phyloP scores from a whole-genome alignment of 805 yeast species.

The Barnettozyma wickerhamii region DNA sequence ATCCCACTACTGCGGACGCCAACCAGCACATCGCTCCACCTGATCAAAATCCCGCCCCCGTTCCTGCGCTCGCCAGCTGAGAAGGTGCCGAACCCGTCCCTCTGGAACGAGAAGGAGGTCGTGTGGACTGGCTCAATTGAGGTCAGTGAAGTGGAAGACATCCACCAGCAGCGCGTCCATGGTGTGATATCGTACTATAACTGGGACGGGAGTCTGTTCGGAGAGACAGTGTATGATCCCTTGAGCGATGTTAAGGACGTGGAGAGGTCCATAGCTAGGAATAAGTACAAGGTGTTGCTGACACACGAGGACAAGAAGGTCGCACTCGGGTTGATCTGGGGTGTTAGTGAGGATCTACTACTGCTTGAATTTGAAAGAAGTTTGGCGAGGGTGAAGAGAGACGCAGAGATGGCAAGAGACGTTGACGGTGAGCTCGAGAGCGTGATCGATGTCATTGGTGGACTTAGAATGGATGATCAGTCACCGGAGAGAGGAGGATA shows the following conservation, averaged over 20 bases:
- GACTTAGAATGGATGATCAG: neutral
- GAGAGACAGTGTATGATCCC: slow-evolving; percentile 29
- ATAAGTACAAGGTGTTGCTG: slow-evolving; percentile 33
- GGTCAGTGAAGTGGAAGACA: slow-evolving; percentile 25
- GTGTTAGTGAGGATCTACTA: neutral
- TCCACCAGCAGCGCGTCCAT: slow-evolving; percentile 4
- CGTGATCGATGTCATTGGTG: neutral
- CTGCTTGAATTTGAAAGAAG: slow-evolving; percentile 2
- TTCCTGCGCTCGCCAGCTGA: neutral
- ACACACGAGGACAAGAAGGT: slow-evolving; percentile 30
- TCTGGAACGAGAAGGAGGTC: slow-evolving; percentile 22
- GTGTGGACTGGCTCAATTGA: slow-evolving; percentile 32
- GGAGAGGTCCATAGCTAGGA: slow-evolving; percentile 4
- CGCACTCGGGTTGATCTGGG: slow-evolving; percentile 34
- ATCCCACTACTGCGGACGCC: slow-evolving; percentile 2
- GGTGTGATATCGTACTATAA: slow-evolving; percentile 12
- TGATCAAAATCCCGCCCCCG: slow-evolving; percentile 15
- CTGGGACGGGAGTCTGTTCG: slow-evolving; percentile 29
- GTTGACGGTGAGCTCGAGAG: slow-evolving; percentile 1
- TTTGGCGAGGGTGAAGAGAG: slow-evolving; percentile 2
- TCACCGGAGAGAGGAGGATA: neutral
- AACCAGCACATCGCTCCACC: neutral
- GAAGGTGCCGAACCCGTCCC: neutral
- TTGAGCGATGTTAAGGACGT: neutral
- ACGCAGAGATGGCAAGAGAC: neutral